phyloP scores from a whole-genome alignment of 164 flowering plant species.

The Magnolia sinica region DNA sequence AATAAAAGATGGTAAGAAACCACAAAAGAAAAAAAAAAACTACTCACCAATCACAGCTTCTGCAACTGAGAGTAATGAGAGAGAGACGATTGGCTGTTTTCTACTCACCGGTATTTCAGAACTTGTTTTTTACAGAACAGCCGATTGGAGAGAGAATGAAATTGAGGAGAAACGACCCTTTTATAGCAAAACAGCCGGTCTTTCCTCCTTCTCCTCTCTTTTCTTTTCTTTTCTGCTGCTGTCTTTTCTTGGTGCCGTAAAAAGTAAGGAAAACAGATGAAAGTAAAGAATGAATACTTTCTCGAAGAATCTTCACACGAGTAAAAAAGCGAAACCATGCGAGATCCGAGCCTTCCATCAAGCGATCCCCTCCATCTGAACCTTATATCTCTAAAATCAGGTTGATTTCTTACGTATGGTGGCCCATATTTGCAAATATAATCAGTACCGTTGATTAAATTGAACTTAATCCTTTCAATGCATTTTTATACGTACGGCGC shows the following conservation, averaged over 20 bases:
- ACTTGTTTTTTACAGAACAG: neutral
- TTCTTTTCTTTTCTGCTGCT: neutral
- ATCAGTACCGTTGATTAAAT: no score
- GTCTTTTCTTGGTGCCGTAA: neutral
- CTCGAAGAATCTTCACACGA: no score
- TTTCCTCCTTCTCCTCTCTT: neutral
- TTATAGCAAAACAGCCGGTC: neutral
- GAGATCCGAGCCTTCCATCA: no score
- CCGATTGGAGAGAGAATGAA: neutral
- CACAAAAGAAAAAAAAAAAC: neutral
- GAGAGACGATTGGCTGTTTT: neutral
- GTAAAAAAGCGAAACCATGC: no score
- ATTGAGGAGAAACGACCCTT: neutral
- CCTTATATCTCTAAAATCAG: no score
- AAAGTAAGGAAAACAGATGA: neutral
- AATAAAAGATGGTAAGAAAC: slow-evolving; percentile 1
- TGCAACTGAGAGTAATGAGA: neutral
- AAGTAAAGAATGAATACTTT: neutral
- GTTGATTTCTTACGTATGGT: no score
- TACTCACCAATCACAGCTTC: slow-evolving; percentile 1
- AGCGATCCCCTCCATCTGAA: no score
- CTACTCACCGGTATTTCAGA: neutral
- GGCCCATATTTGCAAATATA: no score
- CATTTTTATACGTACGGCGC: no score
- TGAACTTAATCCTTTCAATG: no score